Evolutionary conservation across 306 rosid genomes (phyloP).

Genomic region (Cicer judaicum): DNA sequence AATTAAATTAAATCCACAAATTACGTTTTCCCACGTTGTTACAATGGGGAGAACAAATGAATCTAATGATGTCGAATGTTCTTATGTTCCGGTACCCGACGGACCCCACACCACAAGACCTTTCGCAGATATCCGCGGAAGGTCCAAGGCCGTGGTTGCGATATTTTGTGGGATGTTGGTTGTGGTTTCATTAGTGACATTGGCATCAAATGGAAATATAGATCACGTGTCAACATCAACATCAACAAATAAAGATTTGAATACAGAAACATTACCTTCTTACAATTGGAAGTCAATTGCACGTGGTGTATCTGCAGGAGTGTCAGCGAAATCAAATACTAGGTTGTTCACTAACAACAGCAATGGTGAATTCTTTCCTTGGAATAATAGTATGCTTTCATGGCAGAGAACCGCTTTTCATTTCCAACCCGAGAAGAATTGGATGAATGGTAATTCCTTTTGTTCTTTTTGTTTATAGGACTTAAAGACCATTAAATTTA

Average conservation of each 20-base stretch:
- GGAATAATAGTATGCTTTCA: conserved; percentile 77
- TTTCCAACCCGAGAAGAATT: conserved; percentile 87
- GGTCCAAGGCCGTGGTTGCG: conserved; percentile 36
- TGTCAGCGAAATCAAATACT: conserved; percentile 68
- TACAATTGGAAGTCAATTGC: conserved; percentile 43
- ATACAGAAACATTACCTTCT: neutral
- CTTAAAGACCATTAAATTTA: too few species aligned
- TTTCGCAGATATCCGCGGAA: conserved; percentile 24
- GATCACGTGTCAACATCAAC: conserved; percentile 13
- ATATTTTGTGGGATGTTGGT: conserved; percentile 53
- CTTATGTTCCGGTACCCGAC: conserved; percentile 48
- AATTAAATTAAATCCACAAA: too few species aligned
- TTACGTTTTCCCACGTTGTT: too few species aligned
- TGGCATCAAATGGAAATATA: neutral
- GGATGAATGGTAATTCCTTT: conserved; percentile 80
- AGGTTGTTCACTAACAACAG: conserved; percentile 16
- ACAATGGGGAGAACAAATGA: neutral
- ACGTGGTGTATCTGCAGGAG: conserved; percentile 69
- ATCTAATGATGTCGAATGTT: neutral
- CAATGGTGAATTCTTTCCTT: conserved; percentile 49
- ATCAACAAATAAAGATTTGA: neutral
- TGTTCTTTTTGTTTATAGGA: too few species aligned
- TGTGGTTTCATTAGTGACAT: conserved; percentile 50
- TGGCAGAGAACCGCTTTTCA: conserved; percentile 95
- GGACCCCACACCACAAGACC: conserved; percentile 34